Evolutionary conservation across 768 basidiomycete genomes (phyloP), one percentile per base, ranked within the genome.

Genomic region (Kwoniella mangroviensis): DNA sequence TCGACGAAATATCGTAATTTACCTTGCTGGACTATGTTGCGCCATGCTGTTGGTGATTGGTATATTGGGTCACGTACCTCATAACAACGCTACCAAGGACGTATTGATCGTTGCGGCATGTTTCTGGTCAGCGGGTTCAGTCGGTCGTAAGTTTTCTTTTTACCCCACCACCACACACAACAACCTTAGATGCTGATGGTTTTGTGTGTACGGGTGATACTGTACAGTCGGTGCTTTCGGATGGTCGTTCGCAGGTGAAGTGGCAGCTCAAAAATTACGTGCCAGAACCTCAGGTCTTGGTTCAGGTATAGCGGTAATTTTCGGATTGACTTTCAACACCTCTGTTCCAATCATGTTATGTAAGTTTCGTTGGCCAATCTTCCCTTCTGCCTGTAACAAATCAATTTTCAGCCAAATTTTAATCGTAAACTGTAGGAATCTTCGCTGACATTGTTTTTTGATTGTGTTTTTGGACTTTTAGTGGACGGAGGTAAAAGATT

Each of bases 221-320:
- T 28, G 26, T 28, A 28, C 26, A 67, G 66, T 70, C 21, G 68
- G 72, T 24, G 54, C 65, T 11, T 52, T 67, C 53, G 72, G 72
- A 22, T 73, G 69, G 65, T 67, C 53, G 7, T 73, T 61, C 41
- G 63, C 67, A 53, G 73, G 69, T 17, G 73, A 74, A 65, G 67
- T 71, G 19, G 45, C 66, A 4, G 19, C 67, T 65, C 67, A 68
- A 24, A 41, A 58, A 41, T 51, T 74, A 22, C 63, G 74, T 56
- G 71, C 74, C 0, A 42, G 71, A 51, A 75, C 71, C 1, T 65
- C 71, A 17, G 74, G 74, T 68, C 60, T 75, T 28, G 71, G 72
- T 28, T 66, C 71, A 15, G 74, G 56, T 52, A 62, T 68, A 24
- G 60, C 66, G 40, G 66, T 71, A 12, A 52, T 71, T 15, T 71